A percentile compares a stretch with the other conserved stretches of the same genome.
These are phyloP conservation scores for Penicillium sp. DNA, from an alignment of 2,329 filamentous ascomycete species.

Conservation along the genomic window DNA sequence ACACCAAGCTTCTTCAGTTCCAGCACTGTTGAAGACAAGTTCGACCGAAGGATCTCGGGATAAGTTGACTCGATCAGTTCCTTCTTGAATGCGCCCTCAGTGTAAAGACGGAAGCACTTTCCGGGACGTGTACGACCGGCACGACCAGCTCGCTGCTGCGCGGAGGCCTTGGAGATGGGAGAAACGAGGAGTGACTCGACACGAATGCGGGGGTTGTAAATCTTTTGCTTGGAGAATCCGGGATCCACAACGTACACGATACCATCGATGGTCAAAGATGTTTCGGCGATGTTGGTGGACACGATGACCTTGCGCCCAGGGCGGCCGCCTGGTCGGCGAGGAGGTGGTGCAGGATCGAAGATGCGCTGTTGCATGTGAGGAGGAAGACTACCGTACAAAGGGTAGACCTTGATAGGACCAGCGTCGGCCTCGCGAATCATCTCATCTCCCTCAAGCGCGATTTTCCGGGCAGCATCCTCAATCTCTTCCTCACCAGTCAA, in stretches of 20 bases:
- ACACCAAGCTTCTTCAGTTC: constrained; percentile 97
- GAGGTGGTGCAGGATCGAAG: constrained; percentile 80
- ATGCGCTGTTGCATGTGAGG: constrained; percentile 92
- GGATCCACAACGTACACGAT: constrained; percentile 99
- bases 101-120: constrained; percentile 97
- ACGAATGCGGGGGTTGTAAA: constrained; percentile 94
- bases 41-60: constrained; percentile 91
- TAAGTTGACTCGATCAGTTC: constrained; percentile 97
- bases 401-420: constrained; percentile 85
- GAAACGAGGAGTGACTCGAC: constrained; percentile 97
- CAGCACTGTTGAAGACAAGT: constrained; percentile 88
- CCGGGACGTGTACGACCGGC: constrained; percentile 96
- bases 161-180: constrained; percentile 95
- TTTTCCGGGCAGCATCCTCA: constrained; percentile 91
- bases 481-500: constrained; percentile 98
- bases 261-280: constrained; percentile 93
- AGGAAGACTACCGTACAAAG: constrained; percentile 89
- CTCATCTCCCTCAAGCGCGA: constrained; percentile 85
- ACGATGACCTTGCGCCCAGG: constrained; percentile 94
- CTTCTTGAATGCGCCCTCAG: constrained; percentile 92
- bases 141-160: constrained; percentile 96
- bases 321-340: constrained; percentile 70
- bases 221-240: constrained; percentile 98
- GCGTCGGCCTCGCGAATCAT: constrained; percentile 87
- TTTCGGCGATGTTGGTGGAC: constrained; percentile 97